phyloP scores from a whole-genome alignment of 805 yeast species.

The Candida namnaoensis region DNA sequence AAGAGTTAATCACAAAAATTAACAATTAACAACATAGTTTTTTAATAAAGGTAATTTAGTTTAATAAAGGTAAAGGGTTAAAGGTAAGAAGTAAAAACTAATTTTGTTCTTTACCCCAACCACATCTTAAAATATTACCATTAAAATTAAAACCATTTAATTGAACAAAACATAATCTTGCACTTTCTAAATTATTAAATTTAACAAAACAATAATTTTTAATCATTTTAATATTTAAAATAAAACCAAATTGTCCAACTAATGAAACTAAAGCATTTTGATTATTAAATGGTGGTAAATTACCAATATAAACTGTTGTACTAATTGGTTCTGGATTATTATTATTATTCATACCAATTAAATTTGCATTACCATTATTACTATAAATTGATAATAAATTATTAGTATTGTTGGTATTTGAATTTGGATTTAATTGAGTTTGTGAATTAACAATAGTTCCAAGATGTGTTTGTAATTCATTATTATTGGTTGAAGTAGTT shows the following conservation, averaged over 20 bases:
- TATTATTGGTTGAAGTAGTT: too few species aligned
- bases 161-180: conserved; percentile 81
- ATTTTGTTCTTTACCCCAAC: conserved; percentile 61
- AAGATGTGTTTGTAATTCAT: too few species aligned
- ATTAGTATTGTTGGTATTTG: background rate
- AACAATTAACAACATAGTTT: too few species aligned
- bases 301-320: conserved; percentile 72
- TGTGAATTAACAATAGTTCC: too few species aligned
- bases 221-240: conserved; percentile 39
- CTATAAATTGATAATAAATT: background rate
- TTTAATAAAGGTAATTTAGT: too few species aligned
- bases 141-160: conserved; percentile 61
- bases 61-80: too few species aligned
- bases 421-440: conserved; percentile 1
- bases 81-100: too few species aligned
- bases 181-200: conserved; percentile 80
- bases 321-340: conserved; percentile 13
- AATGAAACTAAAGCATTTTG: conserved; percentile 68
- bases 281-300: conserved; percentile 68
- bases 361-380: background rate
- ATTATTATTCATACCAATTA: background rate
- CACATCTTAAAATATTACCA: conserved; percentile 73
- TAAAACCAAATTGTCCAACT: conserved; percentile 72
- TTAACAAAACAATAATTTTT: conserved; percentile 75
- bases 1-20: too few species aligned